Evolutionary conservation across 2,329 filamentous ascomycete genomes (phyloP).

Genomic region (Tolypocladium amazonense): DNA sequence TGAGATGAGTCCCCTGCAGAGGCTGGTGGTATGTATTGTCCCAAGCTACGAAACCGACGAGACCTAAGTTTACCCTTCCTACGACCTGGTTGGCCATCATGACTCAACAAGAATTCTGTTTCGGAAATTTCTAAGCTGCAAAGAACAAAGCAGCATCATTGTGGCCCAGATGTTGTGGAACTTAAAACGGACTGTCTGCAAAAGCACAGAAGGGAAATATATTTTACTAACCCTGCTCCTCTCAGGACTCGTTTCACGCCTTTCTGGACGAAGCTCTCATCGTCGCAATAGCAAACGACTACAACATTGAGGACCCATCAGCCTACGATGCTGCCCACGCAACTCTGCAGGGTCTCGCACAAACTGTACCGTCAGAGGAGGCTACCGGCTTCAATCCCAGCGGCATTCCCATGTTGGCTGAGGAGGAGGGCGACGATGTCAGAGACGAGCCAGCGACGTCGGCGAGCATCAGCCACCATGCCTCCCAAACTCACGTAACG

Average conservation of each 20-base stretch:
- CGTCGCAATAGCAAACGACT: slow-evolving; percentile 65
- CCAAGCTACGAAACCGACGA: background rate
- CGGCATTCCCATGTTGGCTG: slow-evolving; percentile 44
- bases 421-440: slow-evolving; percentile 11
- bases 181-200: background rate
- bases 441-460: slow-evolving; percentile 14
- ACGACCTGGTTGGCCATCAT: too few species aligned
- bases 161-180: too few species aligned
- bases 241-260: slow-evolving; percentile 59
- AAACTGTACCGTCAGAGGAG: slow-evolving; percentile 55
- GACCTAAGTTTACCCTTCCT: background rate
- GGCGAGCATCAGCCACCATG: slow-evolving; percentile 15
- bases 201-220: background rate
- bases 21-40: slow-evolving; percentile 17
- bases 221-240: background rate
- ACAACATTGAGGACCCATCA: slow-evolving; percentile 44
- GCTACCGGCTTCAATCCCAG: slow-evolving; percentile 69
- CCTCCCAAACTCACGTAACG: slow-evolving; percentile 16
- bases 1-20: slow-evolving; percentile 13
- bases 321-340: slow-evolving; percentile 43
- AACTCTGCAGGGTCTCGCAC: slow-evolving; percentile 56
- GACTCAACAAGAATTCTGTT: too few species aligned
- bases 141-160: background rate
- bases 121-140: background rate
- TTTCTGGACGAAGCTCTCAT: slow-evolving; percentile 70